These are phyloP conservation scores for Cercospora berteroae DNA, from an alignment of 2,329 filamentous ascomycete genomes.

Conservation along the genomic window DNA sequence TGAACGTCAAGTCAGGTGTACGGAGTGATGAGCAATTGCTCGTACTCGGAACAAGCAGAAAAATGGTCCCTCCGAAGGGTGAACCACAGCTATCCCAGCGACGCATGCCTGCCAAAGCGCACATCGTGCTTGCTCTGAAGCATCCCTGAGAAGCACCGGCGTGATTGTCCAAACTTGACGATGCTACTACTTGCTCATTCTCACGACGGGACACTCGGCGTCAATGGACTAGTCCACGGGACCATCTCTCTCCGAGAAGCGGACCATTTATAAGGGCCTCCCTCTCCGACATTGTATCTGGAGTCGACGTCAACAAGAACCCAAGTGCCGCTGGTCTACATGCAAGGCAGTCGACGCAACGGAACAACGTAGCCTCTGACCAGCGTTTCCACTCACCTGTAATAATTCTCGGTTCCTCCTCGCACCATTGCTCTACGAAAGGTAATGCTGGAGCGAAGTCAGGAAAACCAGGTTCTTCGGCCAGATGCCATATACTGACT, in stretches of 20 bases:
- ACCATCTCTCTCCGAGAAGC: constrained; percentile 53
- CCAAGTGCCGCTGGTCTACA: not conserved
- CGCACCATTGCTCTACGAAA: constrained; percentile 69
- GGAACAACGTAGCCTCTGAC: not conserved
- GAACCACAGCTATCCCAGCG: not conserved
- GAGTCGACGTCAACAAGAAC: constrained; percentile 56
- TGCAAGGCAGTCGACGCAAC: not conserved
- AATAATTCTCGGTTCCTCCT: constrained; percentile 67
- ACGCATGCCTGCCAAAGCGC: not conserved
- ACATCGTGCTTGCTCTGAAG: not conserved
- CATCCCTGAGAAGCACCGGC: not conserved
- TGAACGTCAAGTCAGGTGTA: not conserved
- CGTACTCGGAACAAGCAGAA: not conserved
- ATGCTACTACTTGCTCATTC: not conserved
- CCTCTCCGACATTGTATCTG: constrained; percentile 74
- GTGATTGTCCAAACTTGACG: not conserved
- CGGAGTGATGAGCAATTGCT: not conserved
- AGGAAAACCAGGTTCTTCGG: not conserved
- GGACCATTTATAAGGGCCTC: constrained; percentile 69
- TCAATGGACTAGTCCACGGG: constrained; percentile 29
- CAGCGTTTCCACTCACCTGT: not conserved
- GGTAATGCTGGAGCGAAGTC: constrained; percentile 55
- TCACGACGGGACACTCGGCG: not conserved
- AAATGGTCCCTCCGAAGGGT: not conserved
- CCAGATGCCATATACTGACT: constrained; percentile 37